Evolutionary conservation across 768 basidiomycete species (phyloP), one percentile per base, ranked within the genome.

Genomic region (Tulasnella sp.): DNA sequence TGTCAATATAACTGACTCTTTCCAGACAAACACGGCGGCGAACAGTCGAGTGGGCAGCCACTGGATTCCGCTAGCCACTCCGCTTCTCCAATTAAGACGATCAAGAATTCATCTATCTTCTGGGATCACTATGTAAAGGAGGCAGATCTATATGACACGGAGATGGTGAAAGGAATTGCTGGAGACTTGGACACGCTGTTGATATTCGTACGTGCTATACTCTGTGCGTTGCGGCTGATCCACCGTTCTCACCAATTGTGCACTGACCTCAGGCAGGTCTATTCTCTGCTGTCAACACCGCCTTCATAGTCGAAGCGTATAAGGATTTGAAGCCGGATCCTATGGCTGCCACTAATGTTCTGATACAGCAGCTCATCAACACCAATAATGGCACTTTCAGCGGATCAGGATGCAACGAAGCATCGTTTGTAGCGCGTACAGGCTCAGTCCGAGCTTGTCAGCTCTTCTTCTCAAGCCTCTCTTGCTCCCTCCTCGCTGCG

Each of bases 151-250:
- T 24, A 4, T 22, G 40, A 42, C 40, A 42, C 9, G 19, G 40
- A 42, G 15, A 42, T 42, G 40, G 5, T 27, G 22, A 42, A 42
- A 19, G 19, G 28, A 5, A 12, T 42, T 22, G 28, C 24, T 42
- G 40, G 40, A 42, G 28, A 42, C 40, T 28, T 45, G n/a, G 43
- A 45, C 16, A 28, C 31, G n/a, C 43, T 45, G 12, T 28, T 45
- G 5, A 29, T 45, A 16, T 45, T 45, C 31, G 43, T 45, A 28
- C 24, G 43, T 42, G 2, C 16, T 31, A n/a, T 29, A n/a, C 6
- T 46, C 24, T 28, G 3, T 12, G 3, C 5, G 4, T n/a, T n/a
- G n/a, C 34, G 34, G 12, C 16, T 35, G 34, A 12, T 35, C 12
- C 34, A n/a, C n/a, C 37, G 25, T 20, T 39, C 4, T 13, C 16